phyloP scores from a whole-genome alignment of 2,329 filamentous ascomycete species.

The Calycina herbarum region DNA sequence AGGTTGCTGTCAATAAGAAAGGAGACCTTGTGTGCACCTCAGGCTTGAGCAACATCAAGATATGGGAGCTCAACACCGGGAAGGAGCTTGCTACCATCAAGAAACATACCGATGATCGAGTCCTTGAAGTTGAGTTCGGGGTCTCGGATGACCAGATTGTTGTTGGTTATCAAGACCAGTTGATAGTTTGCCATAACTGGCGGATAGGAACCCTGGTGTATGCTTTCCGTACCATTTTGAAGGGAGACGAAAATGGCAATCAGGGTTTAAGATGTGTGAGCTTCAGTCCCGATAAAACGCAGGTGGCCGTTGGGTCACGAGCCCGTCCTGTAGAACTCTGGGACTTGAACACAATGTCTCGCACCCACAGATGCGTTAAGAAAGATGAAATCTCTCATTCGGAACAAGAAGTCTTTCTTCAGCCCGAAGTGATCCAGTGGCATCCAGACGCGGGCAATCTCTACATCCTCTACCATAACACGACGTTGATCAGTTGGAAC shows the following conservation, averaged over 20 bases:
- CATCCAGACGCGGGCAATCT: constrained; percentile 36
- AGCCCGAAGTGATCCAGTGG: constrained; percentile 33
- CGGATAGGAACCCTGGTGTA: constrained; percentile 24
- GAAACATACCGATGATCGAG: constrained; percentile 27
- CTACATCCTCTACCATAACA: constrained; percentile 39
- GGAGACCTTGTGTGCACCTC: constrained; percentile 33
- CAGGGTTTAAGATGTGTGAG: constrained; percentile 31
- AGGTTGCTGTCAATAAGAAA: constrained; percentile 28
- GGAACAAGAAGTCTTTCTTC: no score
- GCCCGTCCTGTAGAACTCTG: constrained; percentile 36
- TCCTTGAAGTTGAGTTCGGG: constrained; percentile 30
- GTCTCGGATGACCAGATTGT: constrained; percentile 25
- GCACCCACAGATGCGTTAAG: constrained; percentile 35
- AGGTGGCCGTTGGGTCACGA: constrained; percentile 37
- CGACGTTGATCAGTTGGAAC: constrained; percentile 41
- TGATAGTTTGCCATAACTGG: constrained; percentile 10
- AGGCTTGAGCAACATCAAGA: constrained; percentile 31
- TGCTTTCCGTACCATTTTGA: constrained; percentile 22
- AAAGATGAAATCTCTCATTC: constrained; percentile 22
- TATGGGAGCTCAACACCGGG: constrained; percentile 35
- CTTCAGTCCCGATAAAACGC: constrained; percentile 33
- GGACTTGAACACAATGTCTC: constrained; percentile 32
- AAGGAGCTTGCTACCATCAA: constrained; percentile 24
- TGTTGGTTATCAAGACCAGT: constrained; percentile 30
- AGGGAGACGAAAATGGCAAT: constrained; percentile 28